Base-by-base conservation (phyloP, 768 basidiomycete species). In the Astraeus odoratus region DNA sequence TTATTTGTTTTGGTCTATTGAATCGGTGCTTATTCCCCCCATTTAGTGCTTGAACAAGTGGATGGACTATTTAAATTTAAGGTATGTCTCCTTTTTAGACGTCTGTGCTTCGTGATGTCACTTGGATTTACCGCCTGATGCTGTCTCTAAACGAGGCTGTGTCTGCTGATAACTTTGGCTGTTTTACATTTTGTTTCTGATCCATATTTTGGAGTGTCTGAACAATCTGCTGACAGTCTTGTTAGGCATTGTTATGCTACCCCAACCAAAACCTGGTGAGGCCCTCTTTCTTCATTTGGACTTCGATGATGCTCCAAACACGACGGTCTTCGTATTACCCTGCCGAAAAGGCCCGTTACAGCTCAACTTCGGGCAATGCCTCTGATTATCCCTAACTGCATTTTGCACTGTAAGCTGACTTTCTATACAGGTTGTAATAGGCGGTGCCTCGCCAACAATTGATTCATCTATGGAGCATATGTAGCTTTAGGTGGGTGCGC, bases 331-430 rank as follows among this genome's bases (percentile, higher is more conserved):
- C 86, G 86, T 88, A 89, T 57, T 46, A 63, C 53, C 47, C 66
- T 87, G 84, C 81, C 86, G 86, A 89, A 89, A 85, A 60, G 78
- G 86, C 86, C 86, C 86, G 86, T 81, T 81, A 86, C 80, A 89
- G 86, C 86, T 89, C 86, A 88, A 73, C 36, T 64, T 78, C 83
- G 86, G 86, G 84, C 85, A 83, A 70, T 79, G 84, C 80, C 68
- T 51, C 84, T 86, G 83, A 86, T 69, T 44, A n/a, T 50, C 54
- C 55, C 47, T 40, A 43, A 49, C 8, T n/a, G 2, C 1, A 5
- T 39, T 12, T 39, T 13, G 13, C 25, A 22, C 8, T 3, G 13
- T 6, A 3, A 3, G 37, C 13, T 39, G 37, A 39, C 37, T 39
- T 24, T 7, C 22, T 20, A 18, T 18, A 24, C 20, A 39, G 22